Evolutionary conservation across 2,329 filamentous ascomycete genomes (phyloP).

Genomic region (Fusarium sororula): DNA sequence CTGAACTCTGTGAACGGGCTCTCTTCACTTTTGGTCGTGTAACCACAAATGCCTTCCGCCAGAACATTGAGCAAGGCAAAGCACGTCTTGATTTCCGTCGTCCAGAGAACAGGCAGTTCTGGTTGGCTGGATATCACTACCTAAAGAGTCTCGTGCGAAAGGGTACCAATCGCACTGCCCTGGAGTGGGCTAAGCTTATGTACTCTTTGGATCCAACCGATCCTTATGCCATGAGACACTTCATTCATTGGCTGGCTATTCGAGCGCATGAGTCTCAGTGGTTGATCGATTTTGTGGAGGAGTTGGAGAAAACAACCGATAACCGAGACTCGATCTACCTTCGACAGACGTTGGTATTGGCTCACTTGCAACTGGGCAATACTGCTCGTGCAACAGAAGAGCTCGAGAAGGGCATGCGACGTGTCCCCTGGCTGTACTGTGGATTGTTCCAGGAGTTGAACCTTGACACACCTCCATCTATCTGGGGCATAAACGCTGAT

Average conservation of each 20-base stretch:
- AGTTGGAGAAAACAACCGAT: conserved; percentile 48
- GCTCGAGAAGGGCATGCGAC: conserved; percentile 73
- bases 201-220: conserved; percentile 79
- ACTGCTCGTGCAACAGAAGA: conserved; percentile 69
- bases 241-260: conserved; percentile 86
- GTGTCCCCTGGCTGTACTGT: conserved; percentile 85
- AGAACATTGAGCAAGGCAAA: conserved; percentile 78
- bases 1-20: conserved; percentile 88
- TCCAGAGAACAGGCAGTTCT: conserved; percentile 91
- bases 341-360: conserved; percentile 79
- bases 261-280: conserved; percentile 79
- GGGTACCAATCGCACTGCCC: conserved; percentile 91
- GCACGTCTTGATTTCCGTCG: conserved; percentile 83
- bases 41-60: conserved; percentile 82
- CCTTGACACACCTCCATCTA: conserved; percentile 77
- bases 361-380: conserved; percentile 76
- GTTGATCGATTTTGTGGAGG: conserved; percentile 74
- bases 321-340: conserved; percentile 70
- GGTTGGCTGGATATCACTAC: conserved; percentile 89
- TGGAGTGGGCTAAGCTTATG: conserved; percentile 92
- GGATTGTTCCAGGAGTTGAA: conserved; percentile 82
- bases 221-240: conserved; percentile 82
- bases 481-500: conserved; percentile 82
- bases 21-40: conserved; percentile 94
- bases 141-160: conserved; percentile 86